Evolutionary conservation across 176 grass and related monocot species (phyloP), one percentile per base, ranked within the genome.

Genomic region (Hordeum vulgare): DNA sequence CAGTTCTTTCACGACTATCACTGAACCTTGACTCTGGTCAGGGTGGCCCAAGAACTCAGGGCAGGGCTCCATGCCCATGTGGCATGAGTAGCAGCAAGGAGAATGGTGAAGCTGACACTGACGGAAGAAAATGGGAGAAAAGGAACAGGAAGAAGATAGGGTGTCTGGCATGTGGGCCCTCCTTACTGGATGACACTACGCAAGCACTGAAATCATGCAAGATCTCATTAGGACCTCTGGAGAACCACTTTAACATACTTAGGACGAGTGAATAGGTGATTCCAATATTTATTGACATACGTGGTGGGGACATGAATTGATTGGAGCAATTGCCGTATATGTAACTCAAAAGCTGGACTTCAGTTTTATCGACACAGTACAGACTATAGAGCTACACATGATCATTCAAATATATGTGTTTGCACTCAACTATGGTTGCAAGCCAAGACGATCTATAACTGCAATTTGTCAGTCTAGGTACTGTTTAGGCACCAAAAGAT

Each of bases 401-500:
- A 81, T 1, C 44, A 23, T 71, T 81, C 72, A 15, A 58, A 44
- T 42, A 34, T 84, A 80, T 40, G 18, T 54, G 51, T 54, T 84
- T 83, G 47, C 60, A 57, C 42, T 78, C 10, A 11, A 67, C 58
- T 74, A 21, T 79, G 41, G 49, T 37, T 54, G 9, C 14, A 66
- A 83, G 18, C 3, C 35, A 18, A n/a, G 54, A 71, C 8, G 44
- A 25, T 71, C 26, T 42, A 63, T 67, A 35, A 40, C 62, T 62
- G 56, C 71, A 64, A 66, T 76, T 64, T 53, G 29, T 76, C 45
- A 75, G 44, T 64, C 42, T 40, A 54, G 42, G 13, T 75, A 37
- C 25, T 61, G 23, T 20, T 62, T 83, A 44, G 65, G n/a, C 13
- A 39, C n/a, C 47, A 57, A 56, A 34, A 71, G 3, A 76, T 24